Evolutionary conservation across 2,329 filamentous ascomycete species (phyloP).

Genomic region (Fulvia fulva): DNA sequence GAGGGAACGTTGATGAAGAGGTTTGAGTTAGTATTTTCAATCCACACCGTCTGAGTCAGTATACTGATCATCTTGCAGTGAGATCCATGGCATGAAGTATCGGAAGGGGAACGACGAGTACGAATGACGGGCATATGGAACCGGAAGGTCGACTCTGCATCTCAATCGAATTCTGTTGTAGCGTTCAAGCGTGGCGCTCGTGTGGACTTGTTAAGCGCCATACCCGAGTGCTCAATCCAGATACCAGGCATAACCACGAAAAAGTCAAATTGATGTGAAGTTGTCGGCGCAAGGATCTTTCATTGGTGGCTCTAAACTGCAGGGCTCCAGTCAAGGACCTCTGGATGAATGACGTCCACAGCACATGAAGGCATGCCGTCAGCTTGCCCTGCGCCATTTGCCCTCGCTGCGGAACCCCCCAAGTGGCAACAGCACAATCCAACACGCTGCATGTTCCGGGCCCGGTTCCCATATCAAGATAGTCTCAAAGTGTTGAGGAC

Average conservation of each 20-base stretch:
- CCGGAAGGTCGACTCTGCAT: too few relatives aligned
- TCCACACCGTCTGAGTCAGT: background rate
- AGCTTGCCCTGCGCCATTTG: too few relatives aligned
- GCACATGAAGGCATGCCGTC: background rate
- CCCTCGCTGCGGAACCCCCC: background rate
- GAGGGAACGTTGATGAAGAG: slow-evolving; percentile 89
- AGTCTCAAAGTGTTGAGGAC: background rate
- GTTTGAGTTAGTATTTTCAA: slow-evolving; percentile 73
- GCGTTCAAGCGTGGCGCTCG: slow-evolving; percentile 24
- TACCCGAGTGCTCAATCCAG: background rate
- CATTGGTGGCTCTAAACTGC: too few relatives aligned
- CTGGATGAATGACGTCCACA: background rate
- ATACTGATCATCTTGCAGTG: slow-evolving; percentile 22
- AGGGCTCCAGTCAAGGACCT: too few relatives aligned
- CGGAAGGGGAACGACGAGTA: slow-evolving; percentile 27
- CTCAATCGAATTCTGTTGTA: slow-evolving; percentile 6
- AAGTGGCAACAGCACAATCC: background rate
- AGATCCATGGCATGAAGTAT: slow-evolving; percentile 32
- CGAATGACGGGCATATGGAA: slow-evolving; percentile 11
- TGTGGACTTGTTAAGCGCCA: background rate
- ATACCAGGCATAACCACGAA: too few relatives aligned
- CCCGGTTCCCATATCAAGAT: background rate
- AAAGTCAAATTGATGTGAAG: too few relatives aligned
- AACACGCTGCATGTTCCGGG: background rate
- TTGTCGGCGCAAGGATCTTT: too few relatives aligned